phyloP scores from a whole-genome alignment of 331 rosid genomes.

The Erythrophleum ivorense region DNA sequence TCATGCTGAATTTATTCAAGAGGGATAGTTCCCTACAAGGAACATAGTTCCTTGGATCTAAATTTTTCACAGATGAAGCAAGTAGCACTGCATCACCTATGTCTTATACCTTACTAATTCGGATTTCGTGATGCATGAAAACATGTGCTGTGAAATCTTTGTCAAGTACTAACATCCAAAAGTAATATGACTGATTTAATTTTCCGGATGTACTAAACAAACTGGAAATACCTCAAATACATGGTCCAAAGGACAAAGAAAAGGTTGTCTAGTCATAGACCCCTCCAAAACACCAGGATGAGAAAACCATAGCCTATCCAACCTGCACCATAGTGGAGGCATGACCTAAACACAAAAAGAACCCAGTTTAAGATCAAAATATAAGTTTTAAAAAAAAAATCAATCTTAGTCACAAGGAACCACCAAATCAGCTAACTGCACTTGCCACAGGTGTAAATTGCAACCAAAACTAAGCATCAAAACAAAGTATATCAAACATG shows the following conservation, averaged over 20 bases:
- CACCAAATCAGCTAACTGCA: slow-evolving; percentile 17
- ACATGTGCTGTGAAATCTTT: background rate
- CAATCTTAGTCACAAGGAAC: slow-evolving; percentile 5
- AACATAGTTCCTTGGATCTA: background rate
- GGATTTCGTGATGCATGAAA: background rate
- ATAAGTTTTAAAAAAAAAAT: background rate
- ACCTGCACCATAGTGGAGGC: slow-evolving; percentile 99
- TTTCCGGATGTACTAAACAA: slow-evolving; percentile 31
- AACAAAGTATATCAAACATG: slow-evolving; percentile 29
- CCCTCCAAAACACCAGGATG: slow-evolving; percentile 97
- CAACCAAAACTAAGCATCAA: slow-evolving; percentile 11
- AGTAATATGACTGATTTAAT: background rate
- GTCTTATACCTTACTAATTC: background rate
- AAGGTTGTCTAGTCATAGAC: slow-evolving; percentile 91
- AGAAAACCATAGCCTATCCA: slow-evolving; percentile 95
- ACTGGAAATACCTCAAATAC: slow-evolving; percentile 85
- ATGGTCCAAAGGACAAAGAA: slow-evolving; percentile 94
- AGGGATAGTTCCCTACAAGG: background rate
- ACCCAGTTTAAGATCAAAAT: slow-evolving; percentile 40
- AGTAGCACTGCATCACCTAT: background rate
- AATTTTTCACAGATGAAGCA: background rate
- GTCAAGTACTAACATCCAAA: background rate
- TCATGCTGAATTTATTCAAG: background rate
- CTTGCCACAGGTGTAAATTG: slow-evolving; percentile 9
- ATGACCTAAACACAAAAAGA: slow-evolving; percentile 66